Percentiles rank a stretch among this genome's conserved stretches.
phyloP scores from a whole-genome alignment of 2,329 filamentous ascomycete genomes.

The Trichoderma lentiforme region DNA sequence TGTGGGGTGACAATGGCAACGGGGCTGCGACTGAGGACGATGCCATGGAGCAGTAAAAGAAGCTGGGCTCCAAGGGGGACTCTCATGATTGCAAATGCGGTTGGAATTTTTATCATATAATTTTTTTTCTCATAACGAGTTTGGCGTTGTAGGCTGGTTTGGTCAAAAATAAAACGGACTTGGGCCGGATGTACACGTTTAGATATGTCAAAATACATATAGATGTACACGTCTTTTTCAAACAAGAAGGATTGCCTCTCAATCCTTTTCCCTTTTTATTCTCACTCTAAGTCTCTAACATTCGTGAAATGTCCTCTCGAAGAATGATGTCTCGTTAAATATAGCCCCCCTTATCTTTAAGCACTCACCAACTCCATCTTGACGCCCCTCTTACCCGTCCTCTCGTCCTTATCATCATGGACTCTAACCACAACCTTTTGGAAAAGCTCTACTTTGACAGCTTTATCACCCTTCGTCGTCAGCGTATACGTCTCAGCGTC shows the following conservation, averaged over 20 bases:
- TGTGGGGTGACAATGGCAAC: constrained; percentile 68
- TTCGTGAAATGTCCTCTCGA: neutral
- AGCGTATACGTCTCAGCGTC: constrained; percentile 84
- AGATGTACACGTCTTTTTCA: constrained; percentile 1
- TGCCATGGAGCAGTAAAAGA: constrained; percentile 50
- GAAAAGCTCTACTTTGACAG: constrained; percentile 74
- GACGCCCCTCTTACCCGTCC: constrained; percentile 91
- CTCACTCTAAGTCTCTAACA: neutral
- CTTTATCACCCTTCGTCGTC: constrained; percentile 53
- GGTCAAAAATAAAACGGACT: constrained; percentile 25
- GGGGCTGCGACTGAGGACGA: constrained; percentile 32
- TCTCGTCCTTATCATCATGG: constrained; percentile 88
- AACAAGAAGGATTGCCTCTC: neutral
- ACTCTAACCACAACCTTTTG: constrained; percentile 87
- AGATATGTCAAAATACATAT: constrained; percentile 28
- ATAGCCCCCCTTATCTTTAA: neutral
- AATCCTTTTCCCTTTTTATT: neutral
- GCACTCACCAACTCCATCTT: constrained; percentile 64
- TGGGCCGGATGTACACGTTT: constrained; percentile 21
- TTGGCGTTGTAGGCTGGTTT: constrained; percentile 34
- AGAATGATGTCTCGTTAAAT: neutral
- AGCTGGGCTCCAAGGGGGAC: neutral
- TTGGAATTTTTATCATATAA: neutral
- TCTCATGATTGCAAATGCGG: constrained; percentile 5
- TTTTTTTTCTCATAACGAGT: constrained; percentile 25